These are phyloP conservation scores for Coniochaeta sp. DNA, from an alignment of 2,329 filamentous ascomycete genomes.

Conservation along the genomic window DNA sequence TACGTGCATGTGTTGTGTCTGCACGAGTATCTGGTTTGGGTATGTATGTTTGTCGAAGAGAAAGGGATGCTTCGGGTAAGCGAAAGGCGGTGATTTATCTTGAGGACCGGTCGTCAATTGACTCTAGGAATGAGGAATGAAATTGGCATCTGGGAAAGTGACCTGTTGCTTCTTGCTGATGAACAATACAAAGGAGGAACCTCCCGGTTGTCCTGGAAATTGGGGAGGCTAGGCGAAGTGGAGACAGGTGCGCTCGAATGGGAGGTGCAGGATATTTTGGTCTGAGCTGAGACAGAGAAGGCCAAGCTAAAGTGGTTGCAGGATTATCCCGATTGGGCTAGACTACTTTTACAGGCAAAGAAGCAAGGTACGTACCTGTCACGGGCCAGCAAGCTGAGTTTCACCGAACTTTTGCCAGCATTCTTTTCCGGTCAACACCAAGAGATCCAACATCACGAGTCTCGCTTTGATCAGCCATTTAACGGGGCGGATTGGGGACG, in stretches of 20 bases:
- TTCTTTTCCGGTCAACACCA: constrained; percentile 2
- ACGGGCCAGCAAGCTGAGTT: neutral
- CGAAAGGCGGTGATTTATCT: neutral
- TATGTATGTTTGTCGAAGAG: neutral
- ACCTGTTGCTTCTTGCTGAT: neutral
- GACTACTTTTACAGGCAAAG: too few relatives aligned
- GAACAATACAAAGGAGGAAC: neutral
- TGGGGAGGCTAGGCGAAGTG: constrained; percentile 1
- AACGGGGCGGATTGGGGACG: constrained; percentile 11
- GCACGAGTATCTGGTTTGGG: neutral
- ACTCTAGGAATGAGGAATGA: neutral
- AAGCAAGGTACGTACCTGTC: neutral
- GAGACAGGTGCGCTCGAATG: neutral
- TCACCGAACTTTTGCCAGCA: constrained; percentile 1
- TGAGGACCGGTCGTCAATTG: neutral
- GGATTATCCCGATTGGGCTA: neutral
- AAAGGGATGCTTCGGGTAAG: neutral
- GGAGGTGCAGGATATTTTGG: neutral
- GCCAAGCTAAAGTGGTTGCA: neutral
- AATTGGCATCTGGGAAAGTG: neutral
- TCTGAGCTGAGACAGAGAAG: neutral
- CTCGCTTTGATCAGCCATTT: neutral
- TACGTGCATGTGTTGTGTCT: neutral
- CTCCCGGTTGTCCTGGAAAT: constrained; percentile 1
- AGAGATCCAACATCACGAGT: neutral